Percentiles rank a stretch among this genome's conserved stretches.
phyloP scores from a whole-genome alignment of 495 filamentous ascomycete species.

The Penicillium lividum region DNA sequence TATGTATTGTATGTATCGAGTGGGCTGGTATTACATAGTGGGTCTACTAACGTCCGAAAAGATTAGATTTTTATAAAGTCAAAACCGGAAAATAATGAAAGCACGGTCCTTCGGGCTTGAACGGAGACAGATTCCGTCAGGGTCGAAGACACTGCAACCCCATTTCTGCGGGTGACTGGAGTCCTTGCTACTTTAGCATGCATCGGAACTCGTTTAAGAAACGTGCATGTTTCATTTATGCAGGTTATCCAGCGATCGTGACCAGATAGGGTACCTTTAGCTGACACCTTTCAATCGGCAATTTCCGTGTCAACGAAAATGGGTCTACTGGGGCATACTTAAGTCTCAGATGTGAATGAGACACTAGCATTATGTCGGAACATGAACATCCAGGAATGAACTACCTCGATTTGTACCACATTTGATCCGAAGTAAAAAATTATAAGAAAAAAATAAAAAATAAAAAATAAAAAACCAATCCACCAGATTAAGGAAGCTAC shows the following conservation, averaged over 20 bases:
- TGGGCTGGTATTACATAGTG: not conserved
- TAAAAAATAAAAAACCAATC: not conserved
- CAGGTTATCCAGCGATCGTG: not conserved
- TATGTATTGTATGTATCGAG: too few relatives aligned
- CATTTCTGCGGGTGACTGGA: not conserved
- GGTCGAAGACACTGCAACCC: not conserved
- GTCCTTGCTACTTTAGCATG: not conserved
- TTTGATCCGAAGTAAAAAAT: not conserved
- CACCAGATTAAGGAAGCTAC: not conserved
- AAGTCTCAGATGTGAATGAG: not conserved
- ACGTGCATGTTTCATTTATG: not conserved
- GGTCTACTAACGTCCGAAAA: not conserved
- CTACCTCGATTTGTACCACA: not conserved
- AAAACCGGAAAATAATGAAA: not conserved
- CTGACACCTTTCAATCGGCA: not conserved
- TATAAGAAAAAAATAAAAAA: not conserved
- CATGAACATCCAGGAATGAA: not conserved
- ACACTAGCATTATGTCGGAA: too few relatives aligned
- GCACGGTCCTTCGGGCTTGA: slow-evolving; percentile 4
- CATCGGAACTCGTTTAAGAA: not conserved
- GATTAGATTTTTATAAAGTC: not conserved
- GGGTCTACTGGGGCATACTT: not conserved
- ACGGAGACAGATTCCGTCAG: slow-evolving; percentile 1
- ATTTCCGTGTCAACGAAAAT: not conserved
- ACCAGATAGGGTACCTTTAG: not conserved